phyloP scores from a whole-genome alignment of 129 eudicot genomes.

The Helichrysum umbraculigerum region DNA sequence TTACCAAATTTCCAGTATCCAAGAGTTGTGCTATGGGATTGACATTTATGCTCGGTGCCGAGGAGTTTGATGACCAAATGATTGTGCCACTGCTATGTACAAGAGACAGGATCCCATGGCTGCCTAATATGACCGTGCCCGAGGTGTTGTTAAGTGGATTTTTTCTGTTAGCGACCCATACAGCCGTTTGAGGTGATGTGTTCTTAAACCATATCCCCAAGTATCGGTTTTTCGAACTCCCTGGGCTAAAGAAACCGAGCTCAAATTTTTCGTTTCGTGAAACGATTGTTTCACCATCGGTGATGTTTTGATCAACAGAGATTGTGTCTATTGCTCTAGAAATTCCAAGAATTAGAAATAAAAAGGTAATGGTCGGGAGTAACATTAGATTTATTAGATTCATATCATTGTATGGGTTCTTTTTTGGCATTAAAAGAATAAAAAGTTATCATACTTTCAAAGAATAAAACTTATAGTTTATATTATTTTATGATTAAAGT shows the following conservation, averaged over 20 bases:
- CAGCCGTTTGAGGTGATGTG: slow-evolving; percentile 10
- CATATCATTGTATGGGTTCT: not conserved
- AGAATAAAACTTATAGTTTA: too few species aligned
- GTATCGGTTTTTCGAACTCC: slow-evolving; percentile 28
- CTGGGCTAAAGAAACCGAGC: slow-evolving; percentile 35
- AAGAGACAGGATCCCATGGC: slow-evolving; percentile 9
- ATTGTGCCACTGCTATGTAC: not conserved
- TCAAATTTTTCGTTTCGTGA: slow-evolving; percentile 26
- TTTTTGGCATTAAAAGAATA: too few species aligned
- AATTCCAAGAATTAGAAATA: not conserved
- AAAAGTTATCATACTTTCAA: too few species aligned
- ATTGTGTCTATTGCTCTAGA: slow-evolving; percentile 29
- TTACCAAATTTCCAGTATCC: slow-evolving; percentile 36
- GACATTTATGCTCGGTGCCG: not conserved
- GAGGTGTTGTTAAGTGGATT: slow-evolving; percentile 13
- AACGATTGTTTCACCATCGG: slow-evolving; percentile 14
- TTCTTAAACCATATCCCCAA: slow-evolving; percentile 36
- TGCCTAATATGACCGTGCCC: slow-evolving; percentile 8
- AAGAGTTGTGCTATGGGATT: slow-evolving; percentile 29
- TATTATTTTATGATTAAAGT: too few species aligned
- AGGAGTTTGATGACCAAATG: slow-evolving; percentile 33
- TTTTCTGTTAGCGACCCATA: slow-evolving; percentile 38
- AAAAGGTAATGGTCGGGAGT: not conserved
- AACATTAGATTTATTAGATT: not conserved
- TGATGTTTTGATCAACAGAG: slow-evolving; percentile 10